Evolutionary conservation across 352 stramenopile species (phyloP), one percentile per base, ranked within the genome.

Genomic region (Pythium coloratum): DNA sequence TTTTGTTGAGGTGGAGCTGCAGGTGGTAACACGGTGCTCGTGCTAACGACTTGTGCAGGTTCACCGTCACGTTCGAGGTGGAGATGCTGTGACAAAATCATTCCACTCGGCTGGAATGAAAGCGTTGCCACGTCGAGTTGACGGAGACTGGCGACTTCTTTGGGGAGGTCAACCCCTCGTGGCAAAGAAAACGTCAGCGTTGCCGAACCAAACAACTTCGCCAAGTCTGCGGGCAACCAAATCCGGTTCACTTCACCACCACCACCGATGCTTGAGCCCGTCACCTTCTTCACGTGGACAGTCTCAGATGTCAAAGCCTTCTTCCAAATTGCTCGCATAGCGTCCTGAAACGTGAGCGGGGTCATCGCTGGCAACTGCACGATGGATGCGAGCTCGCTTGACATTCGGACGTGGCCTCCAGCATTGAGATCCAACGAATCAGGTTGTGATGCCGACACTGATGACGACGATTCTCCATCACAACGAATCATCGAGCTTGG

Each of bases 11-110:
- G 58, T 44, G 56, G 57, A 1, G 56, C n/a, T 42, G 64, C 57
- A 38, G 50, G 50, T 34, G 50, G 49, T 44, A 66, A 40, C 28
- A 57, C 49, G 10, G 59, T 24, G 4, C 9, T 14, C 6, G 8
- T 8, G 26, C 5, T 14, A 6, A 34, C 9, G 12, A 13, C 24
- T 4, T 46, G 44, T 4, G 4, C 33, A 51, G 54, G 18, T 7
- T 10, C 42, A 38, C 12, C 1, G 3, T 59, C 38, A 6, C 46
- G 4, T 30, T 70, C 54, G 6, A 59, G 10, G 12, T 49, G 59
- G 26, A 78, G 47, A 50, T 78, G 71, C 34, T 75, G 71, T 3
- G 71, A 78, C 12, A 78, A 50, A 44, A 75, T 40, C 56, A 75
- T 69, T 30, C 34, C 33, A 33, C 71, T 75, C 13, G 62, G 63